These are phyloP conservation scores for Xylaria venustula DNA, from an alignment of 495 filamentous ascomycete genomes.

Conservation along the genomic window DNA sequence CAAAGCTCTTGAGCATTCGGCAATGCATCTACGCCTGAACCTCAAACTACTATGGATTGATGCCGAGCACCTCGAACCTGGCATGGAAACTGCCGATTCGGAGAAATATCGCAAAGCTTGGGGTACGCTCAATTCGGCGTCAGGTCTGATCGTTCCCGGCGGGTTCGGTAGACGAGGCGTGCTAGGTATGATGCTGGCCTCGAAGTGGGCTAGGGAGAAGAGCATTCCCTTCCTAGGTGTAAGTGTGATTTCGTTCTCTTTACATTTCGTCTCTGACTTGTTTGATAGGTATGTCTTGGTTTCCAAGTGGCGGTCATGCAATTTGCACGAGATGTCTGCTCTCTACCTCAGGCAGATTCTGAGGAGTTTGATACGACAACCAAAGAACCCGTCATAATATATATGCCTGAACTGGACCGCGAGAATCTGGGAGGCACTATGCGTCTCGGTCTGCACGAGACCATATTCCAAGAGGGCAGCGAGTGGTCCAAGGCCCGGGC, in stretches of 20 bases:
- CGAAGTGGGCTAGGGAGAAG: conserved; percentile 79
- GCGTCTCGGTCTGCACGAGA: conserved; percentile 77
- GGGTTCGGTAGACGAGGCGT: conserved; percentile 84
- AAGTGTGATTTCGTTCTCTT: neutral
- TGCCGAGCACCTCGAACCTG: conserved; percentile 73
- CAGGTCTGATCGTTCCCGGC: conserved; percentile 59
- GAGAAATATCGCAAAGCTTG: conserved; percentile 86
- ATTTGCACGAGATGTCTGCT: conserved; percentile 71
- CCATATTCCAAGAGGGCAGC: conserved; percentile 70
- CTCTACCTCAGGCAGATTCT: conserved; percentile 57
- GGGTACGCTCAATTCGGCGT: conserved; percentile 55
- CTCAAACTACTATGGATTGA: conserved; percentile 83
- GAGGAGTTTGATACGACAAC: conserved; percentile 62
- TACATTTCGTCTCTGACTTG: neutral
- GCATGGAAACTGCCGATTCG: conserved; percentile 55
- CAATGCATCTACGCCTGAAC: conserved; percentile 82
- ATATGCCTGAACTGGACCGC: conserved; percentile 78
- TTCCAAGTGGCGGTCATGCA: conserved; percentile 96
- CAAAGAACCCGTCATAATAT: conserved; percentile 67
- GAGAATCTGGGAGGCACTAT: conserved; percentile 84
- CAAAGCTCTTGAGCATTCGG: conserved; percentile 85
- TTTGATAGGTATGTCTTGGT: conserved; percentile 70
- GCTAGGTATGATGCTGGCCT: conserved; percentile 83
- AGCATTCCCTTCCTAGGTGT: conserved; percentile 76
- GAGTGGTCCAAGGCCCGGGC: conserved; percentile 79